Conservation (phyloP, 176 grass and related monocot species). For the Eragrostis nindensis region DNA sequence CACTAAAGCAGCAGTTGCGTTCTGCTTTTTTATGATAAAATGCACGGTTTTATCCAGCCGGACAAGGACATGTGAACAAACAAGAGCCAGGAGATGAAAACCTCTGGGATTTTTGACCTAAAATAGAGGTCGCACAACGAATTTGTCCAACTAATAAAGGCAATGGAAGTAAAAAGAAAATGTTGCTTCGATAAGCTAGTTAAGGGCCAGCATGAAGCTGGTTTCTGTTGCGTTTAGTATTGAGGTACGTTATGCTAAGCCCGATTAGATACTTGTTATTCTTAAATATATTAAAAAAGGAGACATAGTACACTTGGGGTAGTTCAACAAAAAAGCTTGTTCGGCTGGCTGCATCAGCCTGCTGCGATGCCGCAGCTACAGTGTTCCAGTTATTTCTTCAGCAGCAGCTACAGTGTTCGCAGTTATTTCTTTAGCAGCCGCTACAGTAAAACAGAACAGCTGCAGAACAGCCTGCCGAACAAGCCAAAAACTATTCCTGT, state of each 20-base stretch:
- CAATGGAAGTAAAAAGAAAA: neutral
- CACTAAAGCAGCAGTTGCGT: neutral
- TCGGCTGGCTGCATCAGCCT: too few relatives aligned
- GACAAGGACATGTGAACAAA: slow-evolving; percentile 12
- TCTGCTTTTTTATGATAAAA: neutral
- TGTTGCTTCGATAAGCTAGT: neutral
- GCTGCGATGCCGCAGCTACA: too few relatives aligned
- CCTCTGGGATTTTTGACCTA: neutral
- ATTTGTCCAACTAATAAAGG: slow-evolving; percentile 10
- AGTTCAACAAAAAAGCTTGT: too few relatives aligned
- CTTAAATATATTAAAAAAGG: too few relatives aligned
- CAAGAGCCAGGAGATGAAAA: neutral
- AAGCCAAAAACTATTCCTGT: too few relatives aligned
- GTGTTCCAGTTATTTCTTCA: too few relatives aligned
- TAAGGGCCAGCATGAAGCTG: neutral
- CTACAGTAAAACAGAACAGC: too few relatives aligned
- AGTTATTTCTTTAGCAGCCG: too few relatives aligned
- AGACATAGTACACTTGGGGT: too few relatives aligned
- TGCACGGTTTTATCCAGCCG: neutral
- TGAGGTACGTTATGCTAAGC: neutral
- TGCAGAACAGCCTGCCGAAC: too few relatives aligned
- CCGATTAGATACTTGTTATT: too few relatives aligned
- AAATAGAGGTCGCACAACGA: neutral
- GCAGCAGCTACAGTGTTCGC: too few relatives aligned
- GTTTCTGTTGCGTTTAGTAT: neutral